Base-by-base conservation (phyloP, 257 asterid species). In the Capsicum pubescens region DNA sequence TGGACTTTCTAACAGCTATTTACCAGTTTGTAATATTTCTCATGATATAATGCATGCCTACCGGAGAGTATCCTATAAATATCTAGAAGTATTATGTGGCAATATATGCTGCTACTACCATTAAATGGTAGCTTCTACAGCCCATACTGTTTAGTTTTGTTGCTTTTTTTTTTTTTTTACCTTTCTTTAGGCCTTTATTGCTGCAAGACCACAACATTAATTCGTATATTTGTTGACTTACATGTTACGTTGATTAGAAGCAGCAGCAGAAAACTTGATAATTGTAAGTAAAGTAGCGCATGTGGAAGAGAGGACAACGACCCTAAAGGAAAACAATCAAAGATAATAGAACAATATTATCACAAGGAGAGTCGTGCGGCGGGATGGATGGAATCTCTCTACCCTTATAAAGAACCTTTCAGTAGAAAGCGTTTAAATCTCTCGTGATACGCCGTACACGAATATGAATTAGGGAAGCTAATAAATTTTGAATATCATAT, bases 261-360 rank as follows among this genome's bases (percentile, higher is more conserved):
- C 19, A 48, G 80, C 50, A 11, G 60, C 39, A 74, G 44, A 74
- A 74, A 48, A 74, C 19, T 48, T 19, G 80, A 19, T 74, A 9
- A 50, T 12, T 32, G 44, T 50, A 71, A 50, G 44, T 19, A 11
- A 50, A 50, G 6, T 74, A 12, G 36, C 8, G 39, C n/a, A 19
- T 21, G 39, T n/a, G 35, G 56, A 71, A 42, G 80, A 46, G 80
- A 72, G 80, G 80, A 46, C 7, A 74, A 48, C 10, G 44, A 74
- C 44, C 44, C 42, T 66, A 26, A 11, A 32, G 13, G n/a, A 64
- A 32, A 66, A 66, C 11, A 26, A 26, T 1, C 32, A 26, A 26
- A 26, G 32, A 66, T 5, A 54, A 54, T 9, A 11, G 57, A 12
- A 39, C 44, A 39, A 39, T 39, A 39, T 3, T 39, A 4, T 39